These are phyloP conservation scores for Candida pseudoviswanathii DNA, from an alignment of 1,139 yeast genomes.

Conservation along the genomic window DNA sequence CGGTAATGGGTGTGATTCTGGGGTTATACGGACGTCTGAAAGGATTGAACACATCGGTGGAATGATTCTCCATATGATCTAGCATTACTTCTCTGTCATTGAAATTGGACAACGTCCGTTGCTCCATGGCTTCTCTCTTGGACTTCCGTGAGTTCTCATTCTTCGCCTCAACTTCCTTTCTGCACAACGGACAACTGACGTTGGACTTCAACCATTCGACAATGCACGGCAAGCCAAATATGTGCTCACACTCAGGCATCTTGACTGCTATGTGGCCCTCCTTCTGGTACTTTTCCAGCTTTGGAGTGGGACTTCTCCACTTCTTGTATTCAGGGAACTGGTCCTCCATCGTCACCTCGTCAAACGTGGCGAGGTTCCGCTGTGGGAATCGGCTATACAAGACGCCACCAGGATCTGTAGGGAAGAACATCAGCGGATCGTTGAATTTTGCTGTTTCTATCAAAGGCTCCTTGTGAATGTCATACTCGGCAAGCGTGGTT, in stretches of 20 bases:
- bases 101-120: conserved; percentile 17
- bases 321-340: conserved; percentile 34
- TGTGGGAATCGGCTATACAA: conserved; percentile 38
- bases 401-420: conserved; percentile 35
- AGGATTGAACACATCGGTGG: conserved; percentile 45
- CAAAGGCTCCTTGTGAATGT: conserved; percentile 10
- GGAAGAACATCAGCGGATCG: conserved; percentile 44
- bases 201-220: conserved; percentile 45
- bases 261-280: conserved; percentile 43
- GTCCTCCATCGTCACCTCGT: conserved; percentile 28
- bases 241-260: conserved; percentile 46
- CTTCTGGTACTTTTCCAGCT: conserved; percentile 17
- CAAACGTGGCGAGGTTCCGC: conserved; percentile 27
- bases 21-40: conserved; percentile 41
- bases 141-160: conserved; percentile 25
- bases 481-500: conserved; percentile 5
- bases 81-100: conserved; percentile 21
- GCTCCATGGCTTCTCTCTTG: conserved; percentile 19
- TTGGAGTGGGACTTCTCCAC: conserved; percentile 15
- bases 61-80: conserved; percentile 29
- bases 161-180: conserved; percentile 42
- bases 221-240: conserved; percentile 46
- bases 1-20: conserved; percentile 44
- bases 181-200: conserved; percentile 48
- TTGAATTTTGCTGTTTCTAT: conserved; percentile 21